These are phyloP conservation scores for Coniella vitis DNA, from an alignment of 2,329 filamentous ascomycete species.

Conservation along the genomic window DNA sequence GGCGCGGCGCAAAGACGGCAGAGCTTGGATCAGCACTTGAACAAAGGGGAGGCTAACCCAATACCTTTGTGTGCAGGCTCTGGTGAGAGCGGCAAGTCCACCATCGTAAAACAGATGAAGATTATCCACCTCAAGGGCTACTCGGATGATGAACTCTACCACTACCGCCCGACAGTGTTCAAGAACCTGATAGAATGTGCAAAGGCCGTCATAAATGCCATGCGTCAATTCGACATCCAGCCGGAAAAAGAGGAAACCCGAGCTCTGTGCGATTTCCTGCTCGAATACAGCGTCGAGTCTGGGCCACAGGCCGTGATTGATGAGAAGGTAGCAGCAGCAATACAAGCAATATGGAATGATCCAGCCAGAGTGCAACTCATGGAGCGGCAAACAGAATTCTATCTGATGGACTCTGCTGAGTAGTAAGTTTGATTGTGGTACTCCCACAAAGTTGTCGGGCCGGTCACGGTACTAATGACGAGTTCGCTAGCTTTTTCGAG, in stretches of 20 bases:
- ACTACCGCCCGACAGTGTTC: conserved; percentile 94
- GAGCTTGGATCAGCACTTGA: neutral
- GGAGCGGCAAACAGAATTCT: conserved; percentile 95
- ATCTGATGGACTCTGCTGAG: conserved; percentile 97
- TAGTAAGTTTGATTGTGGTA: conserved; percentile 61
- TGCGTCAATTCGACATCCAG: conserved; percentile 85
- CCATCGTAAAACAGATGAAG: conserved; percentile 99
- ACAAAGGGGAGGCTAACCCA: neutral
- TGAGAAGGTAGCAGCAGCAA: conserved; percentile 70
- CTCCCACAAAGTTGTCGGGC: no score
- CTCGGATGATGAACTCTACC: conserved; percentile 83
- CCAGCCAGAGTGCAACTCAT: conserved; percentile 74
- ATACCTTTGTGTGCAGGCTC: conserved; percentile 58
- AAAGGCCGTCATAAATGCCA: conserved; percentile 84
- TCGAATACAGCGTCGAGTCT: conserved; percentile 83
- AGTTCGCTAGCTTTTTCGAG: conserved; percentile 77
- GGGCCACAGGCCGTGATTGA: conserved; percentile 84
- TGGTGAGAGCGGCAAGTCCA: conserved; percentile 97
- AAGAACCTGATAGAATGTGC: conserved; percentile 98
- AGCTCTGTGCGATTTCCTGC: conserved; percentile 70
- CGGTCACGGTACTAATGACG: neutral
- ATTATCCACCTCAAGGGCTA: conserved; percentile 99
- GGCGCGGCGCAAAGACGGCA: neutral
- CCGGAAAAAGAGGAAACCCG: conserved; percentile 65
- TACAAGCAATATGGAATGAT: conserved; percentile 86